A percentile compares a stretch with the other conserved stretches of the same genome.
phyloP scores from a whole-genome alignment of 257 asterid genomes.

The Salvia splendens region DNA sequence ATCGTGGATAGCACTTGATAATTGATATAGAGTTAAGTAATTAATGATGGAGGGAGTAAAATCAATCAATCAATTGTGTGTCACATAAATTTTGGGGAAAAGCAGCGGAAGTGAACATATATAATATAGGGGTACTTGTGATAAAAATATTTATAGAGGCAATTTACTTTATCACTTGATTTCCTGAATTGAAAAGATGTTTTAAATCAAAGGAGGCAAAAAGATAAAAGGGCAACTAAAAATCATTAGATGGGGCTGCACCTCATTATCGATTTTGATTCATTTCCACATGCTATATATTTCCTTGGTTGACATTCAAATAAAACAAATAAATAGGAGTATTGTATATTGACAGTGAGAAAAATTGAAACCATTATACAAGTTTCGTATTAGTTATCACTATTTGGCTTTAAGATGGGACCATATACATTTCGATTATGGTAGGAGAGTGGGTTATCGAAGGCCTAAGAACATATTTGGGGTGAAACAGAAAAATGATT shows the following conservation, averaged over 20 bases:
- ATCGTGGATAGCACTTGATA: too few relatives aligned
- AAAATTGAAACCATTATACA: too few relatives aligned
- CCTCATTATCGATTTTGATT: not conserved
- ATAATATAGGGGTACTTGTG: not conserved
- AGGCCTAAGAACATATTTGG: too few relatives aligned
- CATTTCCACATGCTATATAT: not conserved
- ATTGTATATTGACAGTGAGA: too few relatives aligned
- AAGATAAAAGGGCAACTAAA: not conserved
- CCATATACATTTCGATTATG: too few relatives aligned
- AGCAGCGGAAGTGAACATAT: constrained; percentile 20
- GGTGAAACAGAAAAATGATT: too few relatives aligned
- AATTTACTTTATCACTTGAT: constrained; percentile 63
- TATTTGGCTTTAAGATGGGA: too few relatives aligned
- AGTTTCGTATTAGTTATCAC: too few relatives aligned
- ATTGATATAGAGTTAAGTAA: not conserved
- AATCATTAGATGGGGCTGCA: constrained; percentile 15
- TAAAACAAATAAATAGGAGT: too few relatives aligned
- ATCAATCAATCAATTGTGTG: not conserved
- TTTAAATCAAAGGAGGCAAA: not conserved
- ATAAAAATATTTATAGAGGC: constrained; percentile 17
- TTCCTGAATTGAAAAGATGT: constrained; percentile 42
- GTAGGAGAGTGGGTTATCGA: too few relatives aligned
- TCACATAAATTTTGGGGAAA: constrained; percentile 32
- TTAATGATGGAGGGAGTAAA: constrained; percentile 29
- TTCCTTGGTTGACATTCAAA: constrained; percentile 10